phyloP scores from a whole-genome alignment of 2,329 filamentous ascomycete genomes.

The Elsinoe batatas region DNA sequence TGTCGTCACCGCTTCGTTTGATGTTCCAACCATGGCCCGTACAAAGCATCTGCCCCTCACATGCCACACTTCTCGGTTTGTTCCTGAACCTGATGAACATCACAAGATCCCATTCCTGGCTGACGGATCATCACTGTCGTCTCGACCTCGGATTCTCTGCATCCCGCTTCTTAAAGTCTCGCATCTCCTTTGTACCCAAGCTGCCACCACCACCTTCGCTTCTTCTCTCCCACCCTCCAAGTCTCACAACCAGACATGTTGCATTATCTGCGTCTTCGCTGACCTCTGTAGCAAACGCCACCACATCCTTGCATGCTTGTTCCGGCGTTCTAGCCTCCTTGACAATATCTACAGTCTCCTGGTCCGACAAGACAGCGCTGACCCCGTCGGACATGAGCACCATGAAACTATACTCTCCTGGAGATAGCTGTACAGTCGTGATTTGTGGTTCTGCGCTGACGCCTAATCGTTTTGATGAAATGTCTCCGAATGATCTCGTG shows the following conservation, averaged over 20 bases:
- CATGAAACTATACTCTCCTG: constrained; percentile 81
- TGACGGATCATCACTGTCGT: constrained; percentile 30
- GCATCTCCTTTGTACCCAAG: constrained; percentile 81
- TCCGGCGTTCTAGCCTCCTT: constrained; percentile 91
- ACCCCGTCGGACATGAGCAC: constrained; percentile 85
- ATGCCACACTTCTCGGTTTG: neutral
- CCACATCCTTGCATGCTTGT: constrained; percentile 66
- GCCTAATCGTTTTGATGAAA: constrained; percentile 80
- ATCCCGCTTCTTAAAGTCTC: constrained; percentile 72
- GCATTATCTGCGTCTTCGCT: constrained; percentile 56
- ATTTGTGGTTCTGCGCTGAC: constrained; percentile 92
- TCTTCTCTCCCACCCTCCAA: constrained; percentile 58
- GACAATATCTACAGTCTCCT: constrained; percentile 91
- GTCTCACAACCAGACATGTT: constrained; percentile 51
- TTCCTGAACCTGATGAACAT: neutral
- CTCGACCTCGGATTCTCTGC: constrained; percentile 70
- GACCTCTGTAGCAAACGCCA: constrained; percentile 82
- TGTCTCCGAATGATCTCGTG: constrained; percentile 87
- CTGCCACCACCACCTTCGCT: constrained; percentile 81
- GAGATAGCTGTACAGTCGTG: constrained; percentile 63
- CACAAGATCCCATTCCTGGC: no score
- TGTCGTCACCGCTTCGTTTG: constrained; percentile 9
- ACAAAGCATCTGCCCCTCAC: neutral
- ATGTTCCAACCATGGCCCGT: no score
- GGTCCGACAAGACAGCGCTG: constrained; percentile 73